Base-by-base conservation (phyloP, 2,329 filamentous ascomycete species). In the Pezicula neosporulosa region DNA sequence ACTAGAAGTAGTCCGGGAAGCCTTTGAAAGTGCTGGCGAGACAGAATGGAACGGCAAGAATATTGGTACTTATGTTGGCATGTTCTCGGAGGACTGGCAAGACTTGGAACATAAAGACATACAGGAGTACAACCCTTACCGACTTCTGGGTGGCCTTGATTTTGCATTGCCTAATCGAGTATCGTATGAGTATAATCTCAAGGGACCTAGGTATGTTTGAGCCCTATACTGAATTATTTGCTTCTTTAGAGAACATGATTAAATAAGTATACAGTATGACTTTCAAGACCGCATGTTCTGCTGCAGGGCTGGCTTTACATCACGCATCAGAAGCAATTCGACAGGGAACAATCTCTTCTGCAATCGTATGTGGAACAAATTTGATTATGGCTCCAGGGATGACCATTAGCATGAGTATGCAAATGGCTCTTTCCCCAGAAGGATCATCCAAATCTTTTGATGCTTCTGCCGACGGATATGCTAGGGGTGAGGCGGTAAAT, bases 401-500 rank as follows among this genome's bases (percentile, higher is more conserved):
- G 42, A 49, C 42, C 6, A 44, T 51, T 12, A 19, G 27, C 10
- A 35, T 55, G 44, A 44, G 37, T n/a, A 43, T 47, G 7, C 30
- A 43, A 27, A 47, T 51, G 15, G 39, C 47, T n/a, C 13, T 53
- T 9, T 48, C 56, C 6, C 43, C 49, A 8, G 62, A 66, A 33
- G 62, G 65, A 2, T 55, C 48, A 18, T 80, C 76, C 44, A 80
- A 75, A 54, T 77, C 76, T 2, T 85, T 82, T 56, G 82, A 86
- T 54, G 55, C 65, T 6, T 57, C 63, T 2, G 84, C 81, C 18
- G 77, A 82, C 53, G 84, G 84, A 1, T 87, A 86, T 58, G 81
- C 77, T 0, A 72, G 82, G 35, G 83, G 82, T 1, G 83, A 87
- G 58, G 84, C 82, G 1, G 70, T 80, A 21, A 80, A 74, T 0